Evolutionary conservation across 208 protist species (phyloP).

Genomic region (Acanthamoeba royreba): DNA sequence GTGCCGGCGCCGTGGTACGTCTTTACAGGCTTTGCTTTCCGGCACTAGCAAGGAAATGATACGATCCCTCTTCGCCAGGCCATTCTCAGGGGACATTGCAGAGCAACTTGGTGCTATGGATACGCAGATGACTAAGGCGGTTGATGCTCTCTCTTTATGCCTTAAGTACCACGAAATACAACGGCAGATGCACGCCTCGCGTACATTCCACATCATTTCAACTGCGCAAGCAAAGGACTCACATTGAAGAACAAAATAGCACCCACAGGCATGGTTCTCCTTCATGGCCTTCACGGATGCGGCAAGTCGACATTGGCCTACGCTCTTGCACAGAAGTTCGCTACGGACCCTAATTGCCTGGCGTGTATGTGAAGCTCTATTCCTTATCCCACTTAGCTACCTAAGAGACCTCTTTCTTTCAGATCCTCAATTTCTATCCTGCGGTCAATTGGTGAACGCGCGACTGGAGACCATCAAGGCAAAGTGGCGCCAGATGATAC

Average conservation of each 20-base stretch:
- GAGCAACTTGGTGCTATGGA: background rate
- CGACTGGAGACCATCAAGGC: background rate
- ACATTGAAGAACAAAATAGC: background rate
- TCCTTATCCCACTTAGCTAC: background rate
- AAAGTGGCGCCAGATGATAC: background rate
- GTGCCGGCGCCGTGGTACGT: background rate
- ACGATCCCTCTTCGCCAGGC: background rate
- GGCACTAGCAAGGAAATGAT: background rate
- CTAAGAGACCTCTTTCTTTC: background rate
- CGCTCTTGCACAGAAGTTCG: slow-evolving; percentile 1
- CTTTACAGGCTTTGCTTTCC: background rate
- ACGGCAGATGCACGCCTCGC: background rate
- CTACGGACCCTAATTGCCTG: background rate
- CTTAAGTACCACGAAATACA: background rate
- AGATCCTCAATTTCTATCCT: background rate
- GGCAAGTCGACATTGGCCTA: slow-evolving; percentile 33
- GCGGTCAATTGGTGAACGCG: background rate
- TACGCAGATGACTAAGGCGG: background rate
- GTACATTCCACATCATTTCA: background rate
- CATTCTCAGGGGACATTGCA: background rate
- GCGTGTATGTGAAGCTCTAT: background rate
- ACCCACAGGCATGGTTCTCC: background rate
- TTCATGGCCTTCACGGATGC: slow-evolving; percentile 45
- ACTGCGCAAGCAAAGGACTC: background rate
- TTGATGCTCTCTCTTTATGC: background rate